These are phyloP conservation scores for Clavispora carvajalis DNA, from an alignment of 805 yeast genomes.

Conservation along the genomic window DNA sequence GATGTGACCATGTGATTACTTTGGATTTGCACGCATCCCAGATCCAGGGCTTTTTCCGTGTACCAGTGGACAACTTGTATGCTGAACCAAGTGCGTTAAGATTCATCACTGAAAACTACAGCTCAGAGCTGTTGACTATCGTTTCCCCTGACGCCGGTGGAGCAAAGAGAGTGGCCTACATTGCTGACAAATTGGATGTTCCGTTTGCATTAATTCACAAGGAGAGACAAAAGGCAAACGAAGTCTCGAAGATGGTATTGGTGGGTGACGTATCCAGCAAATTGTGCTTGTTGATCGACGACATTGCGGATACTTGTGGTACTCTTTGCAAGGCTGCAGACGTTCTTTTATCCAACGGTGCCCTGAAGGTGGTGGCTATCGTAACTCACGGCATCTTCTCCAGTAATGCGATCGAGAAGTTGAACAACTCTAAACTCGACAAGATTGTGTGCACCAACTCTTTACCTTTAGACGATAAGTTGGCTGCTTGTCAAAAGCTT, in stretches of 20 bases:
- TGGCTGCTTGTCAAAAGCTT: constrained; percentile 57
- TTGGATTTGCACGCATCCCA: constrained; percentile 97
- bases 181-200: constrained; percentile 88
- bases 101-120: constrained; percentile 66
- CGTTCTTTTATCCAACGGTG: constrained; percentile 72
- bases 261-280: constrained; percentile 90
- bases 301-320: constrained; percentile 99
- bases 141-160: constrained; percentile 99
- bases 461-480: constrained; percentile 71
- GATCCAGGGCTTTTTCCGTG: constrained; percentile 93
- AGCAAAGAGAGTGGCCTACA: constrained; percentile 91
- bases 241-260: constrained; percentile 89
- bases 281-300: constrained; percentile 84
- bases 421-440: constrained; percentile 61
- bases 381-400: constrained; percentile 95
- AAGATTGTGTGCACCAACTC: constrained; percentile 89
- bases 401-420: constrained; percentile 71
- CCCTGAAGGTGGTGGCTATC: constrained; percentile 81
- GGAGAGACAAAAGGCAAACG: constrained; percentile 93
- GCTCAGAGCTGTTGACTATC: constrained; percentile 52
- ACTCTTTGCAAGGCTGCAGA: constrained; percentile 94
- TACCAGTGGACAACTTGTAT: constrained; percentile 92
- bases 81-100: constrained; percentile 89
- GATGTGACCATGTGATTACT: constrained; percentile 92
- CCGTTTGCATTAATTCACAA: constrained; percentile 95